These are phyloP conservation scores for Helicocarpus griseus DNA, from an alignment of 2,329 filamentous ascomycete species.

Conservation along the genomic window DNA sequence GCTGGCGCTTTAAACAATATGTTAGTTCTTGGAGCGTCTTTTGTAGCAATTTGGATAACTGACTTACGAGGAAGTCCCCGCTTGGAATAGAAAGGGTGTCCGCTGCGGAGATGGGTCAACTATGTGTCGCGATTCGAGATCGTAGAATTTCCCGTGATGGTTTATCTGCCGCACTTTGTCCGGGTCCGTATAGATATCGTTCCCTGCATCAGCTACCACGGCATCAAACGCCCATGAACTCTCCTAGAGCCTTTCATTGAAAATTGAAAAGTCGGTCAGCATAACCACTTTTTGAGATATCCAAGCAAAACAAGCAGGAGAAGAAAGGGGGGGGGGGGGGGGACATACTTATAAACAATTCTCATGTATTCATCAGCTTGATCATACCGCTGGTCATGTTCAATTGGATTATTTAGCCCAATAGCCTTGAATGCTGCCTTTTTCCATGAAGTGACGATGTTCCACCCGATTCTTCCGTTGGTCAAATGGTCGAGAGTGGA, in stretches of 20 bases:
- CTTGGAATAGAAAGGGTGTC: constrained; percentile 50
- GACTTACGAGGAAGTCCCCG: constrained; percentile 43
- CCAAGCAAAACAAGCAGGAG: background rate
- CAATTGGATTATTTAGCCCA: constrained; percentile 46
- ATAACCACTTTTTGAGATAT: background rate
- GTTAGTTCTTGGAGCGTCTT: background rate
- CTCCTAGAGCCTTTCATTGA: constrained; percentile 48
- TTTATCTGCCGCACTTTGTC: constrained; percentile 51
- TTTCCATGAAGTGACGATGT: constrained; percentile 56
- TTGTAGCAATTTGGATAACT: background rate
- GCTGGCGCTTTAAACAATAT: constrained; percentile 32
- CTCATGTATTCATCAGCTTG: constrained; percentile 54
- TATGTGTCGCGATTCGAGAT: constrained; percentile 38
- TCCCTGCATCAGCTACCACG: constrained; percentile 42
- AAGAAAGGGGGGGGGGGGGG: too few species aligned
- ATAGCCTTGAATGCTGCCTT: constrained; percentile 56
- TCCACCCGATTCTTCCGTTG: constrained; percentile 53
- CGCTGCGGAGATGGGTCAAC: constrained; percentile 49
- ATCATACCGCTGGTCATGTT: constrained; percentile 52
- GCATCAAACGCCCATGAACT: constrained; percentile 51
- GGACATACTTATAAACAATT: constrained; percentile 53
- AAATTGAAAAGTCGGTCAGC: background rate
- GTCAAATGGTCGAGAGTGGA: constrained; percentile 56
- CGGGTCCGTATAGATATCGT: constrained; percentile 50
- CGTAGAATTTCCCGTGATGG: constrained; percentile 48